Percentiles rank a stretch among this genome's conserved stretches.
Conservation (phyloP, 257 asterid genomes). For the Petrea volubilis region DNA sequence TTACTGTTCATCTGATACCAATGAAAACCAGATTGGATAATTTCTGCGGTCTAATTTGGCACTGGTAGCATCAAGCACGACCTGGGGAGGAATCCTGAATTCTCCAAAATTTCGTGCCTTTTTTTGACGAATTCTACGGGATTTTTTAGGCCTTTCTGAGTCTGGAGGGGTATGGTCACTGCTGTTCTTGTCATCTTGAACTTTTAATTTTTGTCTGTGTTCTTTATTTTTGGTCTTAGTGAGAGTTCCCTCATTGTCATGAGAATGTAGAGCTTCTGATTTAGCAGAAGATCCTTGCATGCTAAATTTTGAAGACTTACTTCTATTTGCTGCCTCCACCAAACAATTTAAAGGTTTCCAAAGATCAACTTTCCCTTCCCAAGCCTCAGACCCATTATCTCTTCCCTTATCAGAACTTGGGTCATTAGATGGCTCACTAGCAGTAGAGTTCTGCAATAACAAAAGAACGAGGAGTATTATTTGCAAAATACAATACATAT, state of each 20-base stretch:
- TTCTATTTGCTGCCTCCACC: slow-evolving; percentile 96
- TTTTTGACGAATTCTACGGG: slow-evolving; percentile 65
- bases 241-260: slow-evolving; percentile 52
- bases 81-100: slow-evolving; percentile 66
- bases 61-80: slow-evolving; percentile 64
- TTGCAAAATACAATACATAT: neutral
- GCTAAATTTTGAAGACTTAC: slow-evolving; percentile 69
- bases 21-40: slow-evolving; percentile 88
- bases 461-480: slow-evolving; percentile 24
- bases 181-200: slow-evolving; percentile 55
- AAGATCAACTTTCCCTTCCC: slow-evolving; percentile 82
- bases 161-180: slow-evolving; percentile 55
- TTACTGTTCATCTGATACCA: slow-evolving; percentile 80
- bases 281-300: slow-evolving; percentile 61
- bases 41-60: slow-evolving; percentile 53
- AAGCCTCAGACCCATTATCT: slow-evolving; percentile 51
- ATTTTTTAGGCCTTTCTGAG: slow-evolving; percentile 70
- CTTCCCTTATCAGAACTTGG: slow-evolving; percentile 47
- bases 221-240: slow-evolving; percentile 65
- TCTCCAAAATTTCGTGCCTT: slow-evolving; percentile 61
- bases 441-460: slow-evolving; percentile 59
- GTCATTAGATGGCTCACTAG: slow-evolving; percentile 58
- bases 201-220: slow-evolving; percentile 59
- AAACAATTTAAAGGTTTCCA: slow-evolving; percentile 96
- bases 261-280: slow-evolving; percentile 51